phyloP scores from a whole-genome alignment of 352 stramenopile species.

The Detonula confervacea region DNA sequence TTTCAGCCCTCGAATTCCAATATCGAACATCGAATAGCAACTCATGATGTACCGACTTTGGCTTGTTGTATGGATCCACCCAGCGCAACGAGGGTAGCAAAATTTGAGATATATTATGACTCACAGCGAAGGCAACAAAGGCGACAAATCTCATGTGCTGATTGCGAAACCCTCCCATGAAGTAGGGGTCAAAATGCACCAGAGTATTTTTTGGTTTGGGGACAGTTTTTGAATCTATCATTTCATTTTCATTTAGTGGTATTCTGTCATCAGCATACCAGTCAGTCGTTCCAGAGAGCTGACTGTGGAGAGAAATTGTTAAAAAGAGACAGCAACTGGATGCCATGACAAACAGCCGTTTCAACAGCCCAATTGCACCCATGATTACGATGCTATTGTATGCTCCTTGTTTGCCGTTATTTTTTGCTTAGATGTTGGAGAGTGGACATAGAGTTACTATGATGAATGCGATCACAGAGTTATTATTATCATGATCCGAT shows the following conservation, averaged over 20 bases:
- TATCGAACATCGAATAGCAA: conserved; percentile 74
- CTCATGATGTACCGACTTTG: conserved; percentile 56
- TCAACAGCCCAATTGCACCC: too few relatives aligned
- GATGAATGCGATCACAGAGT: too few relatives aligned
- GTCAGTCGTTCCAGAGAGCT: too few relatives aligned
- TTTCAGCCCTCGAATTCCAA: conserved; percentile 61
- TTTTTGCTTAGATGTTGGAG: too few relatives aligned
- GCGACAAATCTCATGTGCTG: conserved; percentile 72
- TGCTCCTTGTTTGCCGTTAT: too few relatives aligned
- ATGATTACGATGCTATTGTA: too few relatives aligned
- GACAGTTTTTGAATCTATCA: not conserved
- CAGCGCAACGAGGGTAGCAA: conserved; percentile 65
- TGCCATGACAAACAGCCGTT: too few relatives aligned
- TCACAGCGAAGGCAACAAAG: conserved; percentile 53
- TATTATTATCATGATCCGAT: too few relatives aligned
- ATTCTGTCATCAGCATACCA: too few relatives aligned
- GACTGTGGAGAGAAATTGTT: too few relatives aligned
- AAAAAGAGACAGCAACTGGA: too few relatives aligned
- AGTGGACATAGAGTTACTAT: too few relatives aligned
- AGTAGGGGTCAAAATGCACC: conserved; percentile 37
- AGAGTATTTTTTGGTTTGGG: conserved; percentile 23
- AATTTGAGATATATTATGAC: conserved; percentile 55
- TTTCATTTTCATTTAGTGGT: not conserved
- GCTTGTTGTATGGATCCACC: conserved; percentile 29
- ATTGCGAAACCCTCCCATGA: conserved; percentile 55